Evolutionary conservation across 1,139 yeast genomes (phyloP), one percentile per base, ranked within the genome.

Genomic region (Debaryomyces udenii): DNA sequence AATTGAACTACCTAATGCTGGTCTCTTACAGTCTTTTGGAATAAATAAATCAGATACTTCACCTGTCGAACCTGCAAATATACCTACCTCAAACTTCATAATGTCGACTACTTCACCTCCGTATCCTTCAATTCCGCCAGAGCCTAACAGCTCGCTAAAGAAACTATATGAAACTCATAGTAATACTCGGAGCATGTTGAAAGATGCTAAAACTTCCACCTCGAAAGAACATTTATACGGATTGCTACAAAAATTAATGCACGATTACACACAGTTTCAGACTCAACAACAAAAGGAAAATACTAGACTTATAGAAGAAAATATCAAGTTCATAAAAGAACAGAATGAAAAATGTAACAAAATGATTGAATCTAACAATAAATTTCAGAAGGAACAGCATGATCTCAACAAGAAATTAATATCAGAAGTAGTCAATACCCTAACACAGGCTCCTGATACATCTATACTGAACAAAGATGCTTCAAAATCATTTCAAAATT

Each of bases 351-450:
- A 43, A 35, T 42, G 45, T 14, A 41, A 47, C 20, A 41, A 42
- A 26, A 35, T 52, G 9, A 45, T 52, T 35, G 46, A 45, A 24
- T 41, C 43, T 16, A 48, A 52, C 39, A 45, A 48, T 10, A 34
- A 37, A 16, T 51, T 53, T 26, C 44, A 44, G 31, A 27, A 26
- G 6, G 51, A 52, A 36, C 62, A 58, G 40, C 38, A 42, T 26
- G 45, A 49, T n/a, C 35, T 51, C 32, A 55, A 49, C 35, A 47
- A 47, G 34, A 39, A 39, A 20, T 44, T 56, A 27, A 40, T 53
- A 22, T 33, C 30, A 11, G 48, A 47, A 10, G 40, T 49, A 10
- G n/a, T 48, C 2, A 27, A 37, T 10, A 30, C 27, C 28, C 20
- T 39, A 9, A 11, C 43, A 2, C 33, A 40, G 18, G 36, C 39